These are phyloP conservation scores for Fremontodendron californicum DNA, from an alignment of 345 rosid genomes.

Conservation along the genomic window DNA sequence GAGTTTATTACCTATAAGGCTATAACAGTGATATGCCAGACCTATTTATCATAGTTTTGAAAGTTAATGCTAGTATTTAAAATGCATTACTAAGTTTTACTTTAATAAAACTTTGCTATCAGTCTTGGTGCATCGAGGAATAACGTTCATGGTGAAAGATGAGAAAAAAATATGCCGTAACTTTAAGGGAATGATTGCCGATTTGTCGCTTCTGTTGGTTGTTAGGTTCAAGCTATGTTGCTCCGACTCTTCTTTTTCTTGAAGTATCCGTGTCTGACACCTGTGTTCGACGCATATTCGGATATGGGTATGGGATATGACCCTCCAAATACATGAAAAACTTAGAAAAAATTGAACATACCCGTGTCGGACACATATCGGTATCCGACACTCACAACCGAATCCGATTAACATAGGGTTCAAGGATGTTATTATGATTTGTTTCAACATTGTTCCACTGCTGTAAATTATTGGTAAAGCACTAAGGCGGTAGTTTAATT, in stretches of 20 bases:
- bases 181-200: not conserved
- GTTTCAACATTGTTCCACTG: not conserved
- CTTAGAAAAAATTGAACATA: too few species aligned
- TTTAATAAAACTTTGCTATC: not conserved
- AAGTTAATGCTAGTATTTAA: not conserved
- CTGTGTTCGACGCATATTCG: too few species aligned
- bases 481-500: not conserved
- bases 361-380: too few species aligned
- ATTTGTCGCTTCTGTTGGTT: not conserved
- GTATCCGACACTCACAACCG: too few species aligned
- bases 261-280: too few species aligned
- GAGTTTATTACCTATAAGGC: not conserved
- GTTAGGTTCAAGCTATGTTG: not conserved
- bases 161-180: not conserved
- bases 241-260: too few species aligned
- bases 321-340: too few species aligned
- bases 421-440: not conserved
- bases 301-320: too few species aligned
- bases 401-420: too few species aligned
- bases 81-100: not conserved
- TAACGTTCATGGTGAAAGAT: not conserved
- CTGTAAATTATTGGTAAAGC: not conserved
- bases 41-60: not conserved
- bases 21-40: not conserved
- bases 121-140: not conserved